phyloP scores from a whole-genome alignment of 2,329 filamentous ascomycete genomes.

The Albophoma yamanashiensis region DNA sequence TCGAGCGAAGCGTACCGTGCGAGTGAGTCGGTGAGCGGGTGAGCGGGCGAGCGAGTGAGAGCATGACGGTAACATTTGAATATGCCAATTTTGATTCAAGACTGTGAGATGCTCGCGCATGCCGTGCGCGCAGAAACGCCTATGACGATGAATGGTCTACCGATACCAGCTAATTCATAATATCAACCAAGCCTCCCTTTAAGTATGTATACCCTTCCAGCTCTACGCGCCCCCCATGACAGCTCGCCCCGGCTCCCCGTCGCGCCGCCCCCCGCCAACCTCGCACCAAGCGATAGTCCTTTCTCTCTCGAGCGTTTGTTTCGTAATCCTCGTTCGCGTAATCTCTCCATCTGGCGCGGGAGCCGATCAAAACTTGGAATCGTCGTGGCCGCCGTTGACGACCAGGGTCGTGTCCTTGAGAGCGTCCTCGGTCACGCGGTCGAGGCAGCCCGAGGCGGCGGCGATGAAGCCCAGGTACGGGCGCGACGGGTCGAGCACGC shows the following conservation, averaged over 20 bases:
- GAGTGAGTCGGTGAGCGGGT: neutral
- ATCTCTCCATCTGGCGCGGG: neutral
- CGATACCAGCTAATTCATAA: neutral
- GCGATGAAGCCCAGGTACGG: conserved; percentile 81
- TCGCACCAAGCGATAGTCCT: neutral
- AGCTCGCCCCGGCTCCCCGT: neutral
- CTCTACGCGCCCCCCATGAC: too few species aligned
- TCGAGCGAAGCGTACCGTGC: neutral
- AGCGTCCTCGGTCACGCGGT: conserved; percentile 16
- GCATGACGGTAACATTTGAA: neutral
- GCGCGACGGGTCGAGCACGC: conserved; percentile 20
- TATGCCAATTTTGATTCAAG: neutral
- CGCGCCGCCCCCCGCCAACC: neutral
- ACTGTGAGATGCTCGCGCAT: neutral
- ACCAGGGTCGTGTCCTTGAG: neutral
- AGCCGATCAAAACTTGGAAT: neutral
- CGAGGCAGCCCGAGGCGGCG: conserved; percentile 59
- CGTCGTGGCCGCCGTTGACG: neutral
- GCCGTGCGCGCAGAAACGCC: neutral
- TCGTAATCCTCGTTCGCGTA: neutral
- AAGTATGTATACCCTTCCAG: neutral
- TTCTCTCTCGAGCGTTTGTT: neutral
- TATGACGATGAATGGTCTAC: neutral
- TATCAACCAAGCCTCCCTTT: neutral
- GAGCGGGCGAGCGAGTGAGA: neutral